These are phyloP conservation scores for Tetracentron sinense DNA, from an alignment of 164 flowering plant species.

Conservation along the genomic window DNA sequence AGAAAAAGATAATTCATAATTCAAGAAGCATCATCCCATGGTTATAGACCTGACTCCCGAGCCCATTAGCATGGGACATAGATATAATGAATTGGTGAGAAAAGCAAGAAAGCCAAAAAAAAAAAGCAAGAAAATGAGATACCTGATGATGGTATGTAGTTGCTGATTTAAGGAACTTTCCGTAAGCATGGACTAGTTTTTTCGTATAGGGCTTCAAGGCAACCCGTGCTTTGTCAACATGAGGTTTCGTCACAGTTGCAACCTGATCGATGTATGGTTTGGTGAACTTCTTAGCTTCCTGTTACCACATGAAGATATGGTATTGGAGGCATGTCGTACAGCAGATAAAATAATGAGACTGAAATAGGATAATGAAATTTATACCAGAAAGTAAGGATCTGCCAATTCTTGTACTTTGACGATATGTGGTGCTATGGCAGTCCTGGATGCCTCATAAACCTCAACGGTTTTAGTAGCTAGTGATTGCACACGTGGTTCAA, in stretches of 20 bases:
- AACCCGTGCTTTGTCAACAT: conserved; percentile 60
- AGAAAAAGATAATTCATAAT: no score
- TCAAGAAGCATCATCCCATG: no score
- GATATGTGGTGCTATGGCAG: conserved; percentile 56
- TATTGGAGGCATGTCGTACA: conserved; percentile 1
- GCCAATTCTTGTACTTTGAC: conserved; percentile 54
- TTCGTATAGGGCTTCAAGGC: conserved; percentile 71
- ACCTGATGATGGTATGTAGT: conserved; percentile 75
- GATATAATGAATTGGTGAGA: no score
- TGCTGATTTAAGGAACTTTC: conserved; percentile 62
- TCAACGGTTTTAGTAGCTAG: conserved; percentile 48
- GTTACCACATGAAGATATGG: conserved; percentile 12
- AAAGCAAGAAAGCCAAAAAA: neutral
- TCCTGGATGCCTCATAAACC: conserved; percentile 62
- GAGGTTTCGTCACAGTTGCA: conserved; percentile 65
- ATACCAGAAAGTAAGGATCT: conserved; percentile 81
- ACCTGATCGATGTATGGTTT: conserved; percentile 75
- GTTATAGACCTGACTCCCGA: no score
- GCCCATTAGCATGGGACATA: no score
- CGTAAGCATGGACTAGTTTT: conserved; percentile 44
- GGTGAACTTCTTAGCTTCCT: conserved; percentile 73
- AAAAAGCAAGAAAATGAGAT: neutral
- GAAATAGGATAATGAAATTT: neutral
- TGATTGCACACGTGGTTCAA: conserved; percentile 61
- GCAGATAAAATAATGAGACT: neutral